Evolutionary conservation across 441 rosid species (phyloP).

Genomic region (Gossypium schwendimanii): DNA sequence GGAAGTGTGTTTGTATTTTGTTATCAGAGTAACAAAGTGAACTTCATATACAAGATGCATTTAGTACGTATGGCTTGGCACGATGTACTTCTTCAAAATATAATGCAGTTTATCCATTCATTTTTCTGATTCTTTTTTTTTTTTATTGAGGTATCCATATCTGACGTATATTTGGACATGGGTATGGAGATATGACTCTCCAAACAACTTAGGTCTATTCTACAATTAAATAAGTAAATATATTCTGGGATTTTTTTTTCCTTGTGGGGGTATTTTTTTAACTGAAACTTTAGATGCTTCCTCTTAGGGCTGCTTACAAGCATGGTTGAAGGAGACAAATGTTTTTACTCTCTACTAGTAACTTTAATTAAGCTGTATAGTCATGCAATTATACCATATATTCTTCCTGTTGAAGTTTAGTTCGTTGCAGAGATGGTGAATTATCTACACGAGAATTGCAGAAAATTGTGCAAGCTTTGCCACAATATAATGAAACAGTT

Average conservation of each 20-base stretch:
- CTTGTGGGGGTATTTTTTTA: background rate
- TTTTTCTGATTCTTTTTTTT: background rate
- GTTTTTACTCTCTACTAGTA: background rate
- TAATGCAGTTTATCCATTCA: background rate
- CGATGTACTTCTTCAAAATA: background rate
- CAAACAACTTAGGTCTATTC: background rate
- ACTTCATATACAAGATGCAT: background rate
- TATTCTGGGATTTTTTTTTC: background rate
- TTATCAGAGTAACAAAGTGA: background rate
- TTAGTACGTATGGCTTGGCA: background rate
- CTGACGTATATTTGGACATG: background rate
- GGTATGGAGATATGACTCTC: background rate
- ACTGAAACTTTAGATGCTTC: background rate
- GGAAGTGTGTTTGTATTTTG: background rate
- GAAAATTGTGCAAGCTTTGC: constrained; percentile 71
- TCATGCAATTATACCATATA: background rate
- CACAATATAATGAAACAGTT: constrained; percentile 53
- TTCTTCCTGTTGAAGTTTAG: constrained; percentile 13
- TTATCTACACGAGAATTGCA: constrained; percentile 65
- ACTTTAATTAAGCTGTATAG: background rate
- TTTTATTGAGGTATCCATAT: background rate
- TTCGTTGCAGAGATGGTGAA: constrained; percentile 53
- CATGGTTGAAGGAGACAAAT: background rate
- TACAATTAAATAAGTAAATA: background rate
- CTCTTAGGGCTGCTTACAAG: background rate